A percentile compares a stretch with the other conserved stretches of the same genome.
These are phyloP conservation scores for Hypoxylon lenormandii DNA, from an alignment of 495 filamentous ascomycete species.

Conservation along the genomic window DNA sequence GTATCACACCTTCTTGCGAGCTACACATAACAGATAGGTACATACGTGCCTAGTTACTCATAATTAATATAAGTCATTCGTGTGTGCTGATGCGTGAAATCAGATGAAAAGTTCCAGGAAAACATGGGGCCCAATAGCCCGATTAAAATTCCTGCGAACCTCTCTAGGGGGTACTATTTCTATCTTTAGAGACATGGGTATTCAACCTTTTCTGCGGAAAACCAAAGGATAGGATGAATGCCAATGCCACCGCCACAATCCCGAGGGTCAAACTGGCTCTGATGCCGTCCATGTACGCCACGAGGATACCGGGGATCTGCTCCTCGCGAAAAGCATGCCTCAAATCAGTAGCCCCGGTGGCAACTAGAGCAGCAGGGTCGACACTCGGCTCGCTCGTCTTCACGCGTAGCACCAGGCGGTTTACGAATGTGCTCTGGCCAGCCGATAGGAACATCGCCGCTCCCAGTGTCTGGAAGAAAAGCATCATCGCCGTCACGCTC, in stretches of 20 bases:
- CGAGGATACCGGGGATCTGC: slow-evolving; percentile 63
- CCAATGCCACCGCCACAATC: slow-evolving; percentile 42
- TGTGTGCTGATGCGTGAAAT: too few relatives aligned
- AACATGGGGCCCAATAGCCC: too few relatives aligned
- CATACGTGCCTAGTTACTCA: too few relatives aligned
- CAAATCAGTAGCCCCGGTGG: slow-evolving; percentile 66
- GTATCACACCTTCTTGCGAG: too few relatives aligned
- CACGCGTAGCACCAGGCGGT: slow-evolving; percentile 54
- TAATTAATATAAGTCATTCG: too few relatives aligned
- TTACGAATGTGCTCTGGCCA: slow-evolving; percentile 63
- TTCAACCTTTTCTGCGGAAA: neutral
- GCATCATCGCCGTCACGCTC: slow-evolving; percentile 65
- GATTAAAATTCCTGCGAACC: too few relatives aligned
- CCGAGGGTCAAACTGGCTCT: slow-evolving; percentile 61
- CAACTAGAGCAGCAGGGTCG: slow-evolving; percentile 56
- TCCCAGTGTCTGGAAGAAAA: slow-evolving; percentile 66
- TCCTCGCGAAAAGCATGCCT: slow-evolving; percentile 58
- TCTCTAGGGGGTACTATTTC: too few relatives aligned
- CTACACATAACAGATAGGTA: too few relatives aligned
- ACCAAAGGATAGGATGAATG: neutral
- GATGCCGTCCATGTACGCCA: slow-evolving; percentile 70
- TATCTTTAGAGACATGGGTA: neutral
- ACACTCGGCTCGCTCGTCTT: slow-evolving; percentile 56
- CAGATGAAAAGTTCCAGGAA: too few relatives aligned
- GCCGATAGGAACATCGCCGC: slow-evolving; percentile 62